Evolutionary conservation across 1,139 yeast species (phyloP).

Genomic region (Insectozyma bohioensis): DNA sequence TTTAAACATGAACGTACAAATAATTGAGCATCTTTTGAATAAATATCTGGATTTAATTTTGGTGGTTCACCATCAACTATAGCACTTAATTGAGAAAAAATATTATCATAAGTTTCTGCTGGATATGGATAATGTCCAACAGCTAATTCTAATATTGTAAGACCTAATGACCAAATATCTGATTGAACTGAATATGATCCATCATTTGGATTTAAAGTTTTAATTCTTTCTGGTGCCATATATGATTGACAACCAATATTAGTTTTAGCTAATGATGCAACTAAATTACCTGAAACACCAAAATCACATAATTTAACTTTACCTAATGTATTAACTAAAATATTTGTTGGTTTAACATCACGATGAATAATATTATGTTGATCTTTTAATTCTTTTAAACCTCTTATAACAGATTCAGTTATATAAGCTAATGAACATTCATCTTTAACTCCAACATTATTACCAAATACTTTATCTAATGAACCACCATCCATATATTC

Average conservation of each 20-base stretch:
- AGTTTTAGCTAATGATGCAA: constrained; percentile 92
- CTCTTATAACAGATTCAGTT: constrained; percentile 77
- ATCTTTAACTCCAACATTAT: constrained; percentile 73
- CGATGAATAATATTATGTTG: constrained; percentile 91
- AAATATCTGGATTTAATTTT: constrained; percentile 50
- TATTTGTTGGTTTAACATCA: constrained; percentile 96
- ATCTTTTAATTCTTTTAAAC: constrained; percentile 80
- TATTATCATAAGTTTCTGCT: constrained; percentile 85
- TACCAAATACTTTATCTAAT: constrained; percentile 77
- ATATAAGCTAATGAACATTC: constrained; percentile 74
- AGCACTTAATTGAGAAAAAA: constrained; percentile 90
- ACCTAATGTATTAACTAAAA: constrained; percentile 76
- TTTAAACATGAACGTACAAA: constrained; percentile 80
- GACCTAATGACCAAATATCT: constrained; percentile 94
- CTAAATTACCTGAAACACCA: constrained; percentile 94
- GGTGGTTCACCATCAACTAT: constrained; percentile 98
- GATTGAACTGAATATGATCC: constrained; percentile 89
- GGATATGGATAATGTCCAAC: constrained; percentile 94
- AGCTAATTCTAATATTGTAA: constrained; percentile 85
- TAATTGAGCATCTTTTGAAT: constrained; percentile 73
- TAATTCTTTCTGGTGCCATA: constrained; percentile 98
- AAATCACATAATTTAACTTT: constrained; percentile 92
- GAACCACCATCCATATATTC: constrained; percentile 99
- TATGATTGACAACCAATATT: constrained; percentile 98
- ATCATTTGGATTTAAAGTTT: constrained; percentile 56